Evolutionary conservation across 2,329 filamentous ascomycete genomes (phyloP).

Genomic region (Trichoderma oligosporum): DNA sequence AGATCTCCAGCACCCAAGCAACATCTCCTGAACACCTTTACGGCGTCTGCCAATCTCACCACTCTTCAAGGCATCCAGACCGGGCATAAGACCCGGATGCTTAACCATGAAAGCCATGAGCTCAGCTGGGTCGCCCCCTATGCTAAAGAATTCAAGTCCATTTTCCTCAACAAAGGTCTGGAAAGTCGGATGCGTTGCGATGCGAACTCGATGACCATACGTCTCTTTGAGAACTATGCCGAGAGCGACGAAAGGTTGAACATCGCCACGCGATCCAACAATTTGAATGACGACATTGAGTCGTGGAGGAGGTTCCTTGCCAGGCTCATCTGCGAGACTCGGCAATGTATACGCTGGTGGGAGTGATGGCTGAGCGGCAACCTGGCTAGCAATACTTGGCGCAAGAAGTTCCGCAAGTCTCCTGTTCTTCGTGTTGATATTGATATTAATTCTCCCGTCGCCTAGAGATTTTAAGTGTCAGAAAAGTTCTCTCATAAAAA

Average conservation of each 20-base stretch:
- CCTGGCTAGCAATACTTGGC: conserved; percentile 57
- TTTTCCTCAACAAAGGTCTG: conserved; percentile 64
- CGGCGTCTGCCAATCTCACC: conserved; percentile 74
- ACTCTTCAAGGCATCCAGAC: conserved; percentile 68
- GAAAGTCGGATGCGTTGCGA: conserved; percentile 70
- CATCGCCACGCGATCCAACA: conserved; percentile 69
- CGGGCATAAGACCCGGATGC: conserved; percentile 80
- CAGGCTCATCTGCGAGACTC: conserved; percentile 62
- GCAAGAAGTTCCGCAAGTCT: conserved; percentile 64
- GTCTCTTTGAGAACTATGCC: conserved; percentile 61
- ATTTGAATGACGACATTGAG: conserved; percentile 73
- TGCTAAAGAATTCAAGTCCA: conserved; percentile 70
- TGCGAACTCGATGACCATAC: conserved; percentile 67
- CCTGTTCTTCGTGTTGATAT: conserved; percentile 67
- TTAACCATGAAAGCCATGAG: conserved; percentile 91
- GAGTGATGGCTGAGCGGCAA: conserved; percentile 50
- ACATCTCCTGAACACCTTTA: conserved; percentile 70
- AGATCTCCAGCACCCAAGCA: conserved; percentile 83
- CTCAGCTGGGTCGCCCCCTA: conserved; percentile 71
- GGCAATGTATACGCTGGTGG: conserved; percentile 69
- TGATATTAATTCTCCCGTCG: conserved; percentile 76
- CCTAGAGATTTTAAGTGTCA: conserved; percentile 39
- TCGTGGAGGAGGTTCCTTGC: conserved; percentile 52
- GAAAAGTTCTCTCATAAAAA: not conserved
- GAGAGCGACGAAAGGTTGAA: conserved; percentile 71